Percentiles rank a stretch among this genome's conserved stretches.
Evolutionary conservation across 83 land plant species (phyloP).

Genomic region (Thuja plicata): DNA sequence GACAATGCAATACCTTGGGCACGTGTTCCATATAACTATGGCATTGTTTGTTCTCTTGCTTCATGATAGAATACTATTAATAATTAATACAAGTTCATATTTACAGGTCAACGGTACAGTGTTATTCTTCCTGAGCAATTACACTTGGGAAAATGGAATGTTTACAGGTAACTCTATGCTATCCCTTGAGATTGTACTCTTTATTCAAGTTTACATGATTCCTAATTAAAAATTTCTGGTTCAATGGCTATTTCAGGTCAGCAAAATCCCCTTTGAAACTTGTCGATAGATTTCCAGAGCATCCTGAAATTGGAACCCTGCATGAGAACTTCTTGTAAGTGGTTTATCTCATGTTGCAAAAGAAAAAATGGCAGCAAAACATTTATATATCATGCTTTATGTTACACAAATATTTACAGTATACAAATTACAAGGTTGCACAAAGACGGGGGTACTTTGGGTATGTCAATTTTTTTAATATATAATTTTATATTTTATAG

Average conservation of each 20-base stretch:
- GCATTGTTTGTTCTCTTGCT: not conserved
- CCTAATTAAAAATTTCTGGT: not conserved
- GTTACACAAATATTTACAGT: not conserved
- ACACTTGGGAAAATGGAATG: conserved; percentile 93
- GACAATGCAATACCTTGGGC: not conserved
- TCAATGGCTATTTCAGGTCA: conserved; percentile 57
- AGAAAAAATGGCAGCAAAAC: not conserved
- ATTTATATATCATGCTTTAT: not conserved
- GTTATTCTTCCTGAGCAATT: conserved; percentile 94
- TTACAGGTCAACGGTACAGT: conserved; percentile 82
- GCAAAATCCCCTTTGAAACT: conserved; percentile 85
- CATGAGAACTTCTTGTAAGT: conserved; percentile 96
- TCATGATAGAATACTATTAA: not conserved
- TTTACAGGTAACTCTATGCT: conserved; percentile 58
- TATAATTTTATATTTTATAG: no score
- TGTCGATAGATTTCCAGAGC: conserved; percentile 62
- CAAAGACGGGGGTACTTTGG: no score
- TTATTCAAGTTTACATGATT: not conserved
- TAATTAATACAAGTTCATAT: conserved; percentile 1
- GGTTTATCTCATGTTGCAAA: not conserved
- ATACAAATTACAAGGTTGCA: no score
- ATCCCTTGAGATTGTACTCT: not conserved
- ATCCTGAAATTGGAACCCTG: conserved; percentile 83
- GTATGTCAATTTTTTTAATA: no score
- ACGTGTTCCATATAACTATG: not conserved